Percentiles rank a stretch among this genome's conserved stretches.
Evolutionary conservation across 2,329 filamentous ascomycete genomes (phyloP).

Genomic region (Alternaria novae-zelandiae): DNA sequence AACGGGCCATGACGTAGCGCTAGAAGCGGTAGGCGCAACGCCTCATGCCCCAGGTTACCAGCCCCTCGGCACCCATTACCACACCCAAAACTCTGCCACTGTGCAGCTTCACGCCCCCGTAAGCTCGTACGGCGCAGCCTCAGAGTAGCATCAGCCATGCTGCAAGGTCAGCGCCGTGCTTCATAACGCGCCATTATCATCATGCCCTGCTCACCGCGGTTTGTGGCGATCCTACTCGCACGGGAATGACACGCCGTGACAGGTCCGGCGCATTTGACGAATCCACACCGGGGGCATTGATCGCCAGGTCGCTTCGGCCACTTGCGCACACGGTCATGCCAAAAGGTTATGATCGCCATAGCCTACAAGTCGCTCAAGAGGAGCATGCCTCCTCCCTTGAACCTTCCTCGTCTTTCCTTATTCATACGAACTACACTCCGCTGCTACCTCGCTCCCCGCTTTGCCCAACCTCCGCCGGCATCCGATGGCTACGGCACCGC

Average conservation of each 20-base stretch:
- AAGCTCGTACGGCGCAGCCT: neutral
- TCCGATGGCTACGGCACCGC: slow-evolving; percentile 20
- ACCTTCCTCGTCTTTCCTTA: slow-evolving; percentile 9
- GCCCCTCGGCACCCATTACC: neutral
- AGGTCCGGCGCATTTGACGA: slow-evolving; percentile 8
- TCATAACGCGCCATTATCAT: neutral
- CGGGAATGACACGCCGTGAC: slow-evolving; percentile 12
- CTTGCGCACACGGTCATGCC: slow-evolving; percentile 21
- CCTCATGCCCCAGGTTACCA: slow-evolving; percentile 6
- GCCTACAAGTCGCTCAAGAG: slow-evolving; percentile 11
- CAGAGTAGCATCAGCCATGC: neutral
- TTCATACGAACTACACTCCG: neutral
- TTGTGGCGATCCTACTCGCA: slow-evolving; percentile 4
- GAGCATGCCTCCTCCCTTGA: slow-evolving; percentile 10
- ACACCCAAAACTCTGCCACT: neutral
- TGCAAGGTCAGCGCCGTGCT: neutral
- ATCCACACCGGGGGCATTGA: slow-evolving; percentile 28
- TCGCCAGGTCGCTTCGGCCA: slow-evolving; percentile 26
- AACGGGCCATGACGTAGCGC: slow-evolving; percentile 9
- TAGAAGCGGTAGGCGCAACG: slow-evolving; percentile 5
- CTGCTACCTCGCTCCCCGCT: slow-evolving; percentile 5
- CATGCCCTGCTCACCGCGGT: neutral
- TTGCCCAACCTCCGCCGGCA: slow-evolving; percentile 8
- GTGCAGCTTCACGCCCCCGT: neutral
- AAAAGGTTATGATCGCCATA: slow-evolving; percentile 30